Evolutionary conservation across 257 asterid genomes (phyloP).

Genomic region (Prunella vulgaris): DNA sequence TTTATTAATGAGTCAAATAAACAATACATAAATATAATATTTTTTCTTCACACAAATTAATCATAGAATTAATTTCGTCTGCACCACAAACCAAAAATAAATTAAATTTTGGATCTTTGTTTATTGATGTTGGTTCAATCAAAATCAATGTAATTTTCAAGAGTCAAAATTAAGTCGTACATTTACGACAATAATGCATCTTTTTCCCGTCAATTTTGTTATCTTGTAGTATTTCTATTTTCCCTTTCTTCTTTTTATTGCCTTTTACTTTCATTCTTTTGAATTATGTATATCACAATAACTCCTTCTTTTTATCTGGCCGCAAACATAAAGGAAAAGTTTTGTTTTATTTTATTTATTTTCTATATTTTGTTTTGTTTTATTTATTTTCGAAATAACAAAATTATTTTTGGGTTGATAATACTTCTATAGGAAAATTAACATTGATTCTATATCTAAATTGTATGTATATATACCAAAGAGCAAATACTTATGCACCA

Average conservation of each 20-base stretch:
- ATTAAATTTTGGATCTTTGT: neutral
- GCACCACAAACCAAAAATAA: slow-evolving; percentile 18
- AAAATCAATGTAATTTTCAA: slow-evolving; percentile 25
- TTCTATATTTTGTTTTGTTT: too few species aligned
- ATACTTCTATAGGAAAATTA: too few species aligned
- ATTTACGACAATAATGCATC: slow-evolving; percentile 23
- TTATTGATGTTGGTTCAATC: slow-evolving; percentile 26
- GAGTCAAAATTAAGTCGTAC: slow-evolving; percentile 19
- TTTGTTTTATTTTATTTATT: too few species aligned
- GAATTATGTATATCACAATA: neutral
- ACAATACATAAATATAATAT: too few species aligned
- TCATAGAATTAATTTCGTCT: neutral
- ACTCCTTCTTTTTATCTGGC: slow-evolving; percentile 11
- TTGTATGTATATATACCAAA: too few species aligned
- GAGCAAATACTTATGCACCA: too few species aligned
- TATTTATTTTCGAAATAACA: too few species aligned
- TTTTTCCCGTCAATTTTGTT: slow-evolving; percentile 5
- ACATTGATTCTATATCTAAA: too few species aligned
- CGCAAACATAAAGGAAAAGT: slow-evolving; percentile 9
- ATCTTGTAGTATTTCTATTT: neutral
- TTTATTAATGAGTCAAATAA: too few species aligned
- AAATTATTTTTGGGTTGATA: too few species aligned
- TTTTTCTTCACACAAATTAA: too few species aligned
- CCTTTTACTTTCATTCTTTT: neutral
- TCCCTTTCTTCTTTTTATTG: neutral